Evolutionary conservation across 257 asterid genomes (phyloP), one percentile per base, ranked within the genome.

Genomic region (Handroanthus guayacan): DNA sequence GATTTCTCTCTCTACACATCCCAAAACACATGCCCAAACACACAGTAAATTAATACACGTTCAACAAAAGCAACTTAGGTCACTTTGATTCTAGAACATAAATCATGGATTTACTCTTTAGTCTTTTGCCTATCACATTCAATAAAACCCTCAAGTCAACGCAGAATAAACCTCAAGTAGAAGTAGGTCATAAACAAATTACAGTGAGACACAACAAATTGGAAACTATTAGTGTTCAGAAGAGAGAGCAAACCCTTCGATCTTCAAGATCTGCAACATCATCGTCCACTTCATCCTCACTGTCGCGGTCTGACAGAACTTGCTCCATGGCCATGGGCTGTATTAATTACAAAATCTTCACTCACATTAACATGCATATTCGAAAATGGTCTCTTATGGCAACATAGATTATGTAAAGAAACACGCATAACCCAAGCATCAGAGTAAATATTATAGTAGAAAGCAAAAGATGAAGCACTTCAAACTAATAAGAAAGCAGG

Each of bases 181-280:
- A 74, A 74, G 56, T 67, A 65, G 44, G 20, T 55, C 16, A 67
- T 20, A 74, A 8, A 45, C 16, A 39, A 48, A 45, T 47, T 31
- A 55, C 39, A 57, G 41, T 38, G 54, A 78, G 65, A 66, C 50
- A 55, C 41, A 77, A 73, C 63, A 48, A 78, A 72, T n/a, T 39
- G 25, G 43, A 65, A 74, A 61, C 9, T 60, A 67, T 47, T 9
- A 67, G 66, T 18, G 39, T 55, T 51, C 17, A 76, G 56, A 56
- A 69, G 61, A 78, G 74, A 82, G 57, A 67, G 51, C 92, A 77
- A 75, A 95, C 99, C 92, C 99, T 89, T 86, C 92, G 87, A 88
- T 95, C 99, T 87, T 95, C 99, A 72, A 95, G 90, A 82, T 95
- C 99, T 16, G 98, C 99, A 67, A 95, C 99, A 84, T 95, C 99